phyloP scores from a whole-genome alignment of 176 grass and related monocot species.

The Tillandsia leiboldiana region DNA sequence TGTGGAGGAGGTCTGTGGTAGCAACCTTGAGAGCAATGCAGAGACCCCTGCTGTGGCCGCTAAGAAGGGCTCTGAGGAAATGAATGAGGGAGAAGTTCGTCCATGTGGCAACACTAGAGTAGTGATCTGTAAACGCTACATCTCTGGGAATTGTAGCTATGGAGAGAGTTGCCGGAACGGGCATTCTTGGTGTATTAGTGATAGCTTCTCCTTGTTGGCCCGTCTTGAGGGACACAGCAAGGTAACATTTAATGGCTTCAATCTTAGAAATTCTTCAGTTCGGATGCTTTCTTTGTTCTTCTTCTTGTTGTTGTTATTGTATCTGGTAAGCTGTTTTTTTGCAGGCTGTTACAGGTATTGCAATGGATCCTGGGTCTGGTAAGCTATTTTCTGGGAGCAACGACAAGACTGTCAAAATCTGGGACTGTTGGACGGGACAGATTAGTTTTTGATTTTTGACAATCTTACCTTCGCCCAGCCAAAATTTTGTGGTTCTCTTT shows the following conservation, averaged over 20 bases:
- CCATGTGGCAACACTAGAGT: neutral
- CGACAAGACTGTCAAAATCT: slow-evolving; percentile 13
- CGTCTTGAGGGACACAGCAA: neutral
- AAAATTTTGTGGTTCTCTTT: neutral
- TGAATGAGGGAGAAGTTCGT: neutral
- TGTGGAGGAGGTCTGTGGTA: neutral
- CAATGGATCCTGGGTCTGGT: slow-evolving; percentile 1
- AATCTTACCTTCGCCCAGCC: neutral
- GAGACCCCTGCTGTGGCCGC: neutral
- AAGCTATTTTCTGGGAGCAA: slow-evolving; percentile 22
- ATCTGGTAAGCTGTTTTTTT: neutral
- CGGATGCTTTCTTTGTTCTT: neutral
- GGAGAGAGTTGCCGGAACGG: neutral
- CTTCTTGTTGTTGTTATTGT: neutral
- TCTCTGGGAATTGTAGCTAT: neutral
- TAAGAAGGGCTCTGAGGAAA: neutral
- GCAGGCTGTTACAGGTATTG: slow-evolving; percentile 20
- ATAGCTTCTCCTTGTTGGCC: neutral
- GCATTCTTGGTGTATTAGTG: neutral
- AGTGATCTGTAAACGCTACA: neutral
- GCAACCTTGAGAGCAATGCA: neutral
- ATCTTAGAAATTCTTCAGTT: neutral
- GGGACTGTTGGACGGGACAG: slow-evolving; percentile 14
- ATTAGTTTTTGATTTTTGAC: neutral
- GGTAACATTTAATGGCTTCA: neutral